These are phyloP conservation scores for Orbilia blumenaviensis DNA, from an alignment of 2,329 filamentous ascomycete species.

Conservation along the genomic window DNA sequence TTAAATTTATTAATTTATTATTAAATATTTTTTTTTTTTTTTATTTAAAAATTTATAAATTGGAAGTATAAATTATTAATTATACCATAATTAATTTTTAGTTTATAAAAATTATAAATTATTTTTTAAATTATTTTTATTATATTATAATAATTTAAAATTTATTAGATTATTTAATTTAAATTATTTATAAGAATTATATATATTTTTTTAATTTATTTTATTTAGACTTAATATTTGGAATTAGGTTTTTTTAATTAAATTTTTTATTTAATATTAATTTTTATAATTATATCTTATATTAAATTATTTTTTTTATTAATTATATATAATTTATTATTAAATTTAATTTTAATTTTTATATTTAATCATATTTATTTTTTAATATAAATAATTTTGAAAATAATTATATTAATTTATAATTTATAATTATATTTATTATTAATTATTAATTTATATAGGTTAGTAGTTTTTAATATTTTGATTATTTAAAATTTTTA, in stretches of 20 bases:
- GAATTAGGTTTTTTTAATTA: not conserved
- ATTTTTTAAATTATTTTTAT: not conserved
- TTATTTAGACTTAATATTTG: not conserved
- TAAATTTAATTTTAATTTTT: too few species aligned
- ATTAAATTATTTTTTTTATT: not conserved
- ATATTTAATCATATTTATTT: too few species aligned
- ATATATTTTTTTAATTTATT: not conserved
- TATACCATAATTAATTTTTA: not conserved
- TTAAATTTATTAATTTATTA: not conserved
- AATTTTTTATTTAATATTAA: too few species aligned
- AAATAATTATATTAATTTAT: too few species aligned
- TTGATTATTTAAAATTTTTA: not conserved
- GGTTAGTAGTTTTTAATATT: not conserved
- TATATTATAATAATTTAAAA: too few species aligned
- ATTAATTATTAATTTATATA: not conserved
- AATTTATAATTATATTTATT: not conserved
- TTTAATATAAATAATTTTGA: too few species aligned
- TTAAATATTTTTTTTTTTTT: not conserved
- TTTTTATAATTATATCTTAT: not conserved
- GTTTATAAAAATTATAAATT: not conserved
- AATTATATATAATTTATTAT: too few species aligned
- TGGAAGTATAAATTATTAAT: not conserved
- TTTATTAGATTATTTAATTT: too few species aligned
- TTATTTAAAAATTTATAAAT: not conserved
- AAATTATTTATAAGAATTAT: too few species aligned